phyloP scores from a whole-genome alignment of 225 moss, liverwort and hornwort genomes.

The Asterella californica region DNA sequence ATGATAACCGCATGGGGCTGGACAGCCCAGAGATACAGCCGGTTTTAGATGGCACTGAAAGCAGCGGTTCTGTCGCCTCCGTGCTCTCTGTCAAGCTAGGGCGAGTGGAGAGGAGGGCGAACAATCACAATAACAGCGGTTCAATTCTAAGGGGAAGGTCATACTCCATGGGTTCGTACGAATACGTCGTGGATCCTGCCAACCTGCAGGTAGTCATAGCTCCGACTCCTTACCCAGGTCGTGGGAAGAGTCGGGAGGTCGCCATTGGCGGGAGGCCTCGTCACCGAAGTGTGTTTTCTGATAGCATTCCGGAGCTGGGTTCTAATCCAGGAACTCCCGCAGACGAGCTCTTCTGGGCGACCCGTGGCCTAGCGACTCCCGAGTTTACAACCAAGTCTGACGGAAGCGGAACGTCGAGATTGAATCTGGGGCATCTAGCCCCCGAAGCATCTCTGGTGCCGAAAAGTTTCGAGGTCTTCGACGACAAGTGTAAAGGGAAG shows the following conservation, averaged over 20 bases:
- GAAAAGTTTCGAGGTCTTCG: background rate
- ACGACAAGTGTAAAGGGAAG: constrained; percentile 1
- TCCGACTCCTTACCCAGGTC: constrained; percentile 64
- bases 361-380: constrained; percentile 54
- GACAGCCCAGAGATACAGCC: constrained; percentile 53
- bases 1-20: constrained; percentile 27
- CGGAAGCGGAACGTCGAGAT: constrained; percentile 25
- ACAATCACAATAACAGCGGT: constrained; percentile 12
- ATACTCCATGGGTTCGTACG: constrained; percentile 87
- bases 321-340: constrained; percentile 66
- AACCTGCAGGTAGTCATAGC: constrained; percentile 66
- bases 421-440: constrained; percentile 39
- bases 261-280: constrained; percentile 29
- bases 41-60: constrained; percentile 37
- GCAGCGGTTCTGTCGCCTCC: constrained; percentile 42
- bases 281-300: constrained; percentile 82
- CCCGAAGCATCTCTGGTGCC: constrained; percentile 47
- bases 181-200: constrained; percentile 61
- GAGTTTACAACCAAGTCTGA: constrained; percentile 34
- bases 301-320: constrained; percentile 78
- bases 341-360: constrained; percentile 89
- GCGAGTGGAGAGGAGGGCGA: constrained; percentile 49
- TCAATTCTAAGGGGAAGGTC: constrained; percentile 57
- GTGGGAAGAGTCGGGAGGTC: constrained; percentile 40
- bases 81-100: constrained; percentile 75